Evolutionary conservation across 192 early-diverging fungal species (phyloP).

Genomic region (Cladochytrium replicatum): DNA sequence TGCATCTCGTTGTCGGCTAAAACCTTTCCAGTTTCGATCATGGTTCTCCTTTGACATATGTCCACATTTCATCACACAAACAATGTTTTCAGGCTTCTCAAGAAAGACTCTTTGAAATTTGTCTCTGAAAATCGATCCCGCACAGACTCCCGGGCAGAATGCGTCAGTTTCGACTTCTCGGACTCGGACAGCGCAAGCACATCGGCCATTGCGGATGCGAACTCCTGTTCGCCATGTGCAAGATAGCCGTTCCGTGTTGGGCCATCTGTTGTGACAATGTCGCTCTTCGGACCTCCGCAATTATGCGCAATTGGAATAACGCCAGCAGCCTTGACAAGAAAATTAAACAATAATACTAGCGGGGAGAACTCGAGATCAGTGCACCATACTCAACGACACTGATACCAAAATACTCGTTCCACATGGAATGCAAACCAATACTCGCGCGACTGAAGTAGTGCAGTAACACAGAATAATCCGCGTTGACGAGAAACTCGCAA

Average conservation of each 20-base stretch:
- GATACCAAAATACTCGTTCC: conserved; percentile 98
- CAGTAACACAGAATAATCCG: conserved; percentile 56
- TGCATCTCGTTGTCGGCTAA: too few species aligned
- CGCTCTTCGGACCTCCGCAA: conserved; percentile 77
- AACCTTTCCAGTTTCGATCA: too few species aligned
- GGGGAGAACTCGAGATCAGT: neutral
- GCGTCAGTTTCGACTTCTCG: conserved; percentile 39
- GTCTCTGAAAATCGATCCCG: conserved; percentile 62
- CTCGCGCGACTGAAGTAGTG: conserved; percentile 49
- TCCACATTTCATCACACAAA: too few species aligned
- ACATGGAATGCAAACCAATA: conserved; percentile 93
- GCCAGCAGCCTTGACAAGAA: conserved; percentile 58
- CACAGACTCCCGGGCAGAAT: conserved; percentile 52
- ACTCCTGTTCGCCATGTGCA: conserved; percentile 42
- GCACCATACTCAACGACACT: conserved; percentile 80
- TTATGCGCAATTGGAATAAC: conserved; percentile 70
- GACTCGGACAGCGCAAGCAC: conserved; percentile 29
- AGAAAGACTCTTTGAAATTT: conserved; percentile 32
- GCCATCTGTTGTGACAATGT: conserved; percentile 60
- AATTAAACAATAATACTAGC: too few species aligned
- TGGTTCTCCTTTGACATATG: too few species aligned
- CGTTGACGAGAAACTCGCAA: conserved; percentile 76
- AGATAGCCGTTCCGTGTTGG: too few species aligned
- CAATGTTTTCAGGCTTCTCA: conserved; percentile 7
- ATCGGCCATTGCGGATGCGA: conserved; percentile 48